phyloP scores from a whole-genome alignment of 371 early-diverging fungal species.

The Mucor velutinosus region DNA sequence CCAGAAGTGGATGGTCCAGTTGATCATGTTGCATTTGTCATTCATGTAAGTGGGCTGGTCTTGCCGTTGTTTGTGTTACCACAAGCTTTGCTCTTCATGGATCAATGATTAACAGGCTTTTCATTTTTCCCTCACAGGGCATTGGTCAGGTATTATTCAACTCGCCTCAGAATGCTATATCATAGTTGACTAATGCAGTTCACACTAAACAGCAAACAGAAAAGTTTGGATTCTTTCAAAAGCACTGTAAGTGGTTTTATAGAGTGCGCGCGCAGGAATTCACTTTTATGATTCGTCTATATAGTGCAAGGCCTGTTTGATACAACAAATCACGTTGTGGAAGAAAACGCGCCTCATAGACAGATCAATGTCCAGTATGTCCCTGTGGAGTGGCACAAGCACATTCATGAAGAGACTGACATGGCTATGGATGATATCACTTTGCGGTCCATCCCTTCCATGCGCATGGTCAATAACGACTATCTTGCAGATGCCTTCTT shows the following conservation, averaged over 20 bases:
- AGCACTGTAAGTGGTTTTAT: slow-evolving; percentile 36
- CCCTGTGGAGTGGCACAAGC: slow-evolving; percentile 56
- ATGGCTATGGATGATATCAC: slow-evolving; percentile 56
- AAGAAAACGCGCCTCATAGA: slow-evolving; percentile 51
- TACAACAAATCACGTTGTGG: slow-evolving; percentile 50
- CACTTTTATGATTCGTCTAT: background rate
- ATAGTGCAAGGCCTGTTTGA: slow-evolving; percentile 52
- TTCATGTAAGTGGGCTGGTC: slow-evolving; percentile 45
- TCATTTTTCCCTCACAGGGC: slow-evolving; percentile 35
- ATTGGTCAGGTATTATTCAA: slow-evolving; percentile 59
- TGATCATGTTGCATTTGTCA: slow-evolving; percentile 56
- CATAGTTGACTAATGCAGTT: background rate
- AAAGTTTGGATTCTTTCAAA: slow-evolving; percentile 56
- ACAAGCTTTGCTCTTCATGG: background rate
- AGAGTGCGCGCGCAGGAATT: background rate
- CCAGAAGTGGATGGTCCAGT: slow-evolving; percentile 29
- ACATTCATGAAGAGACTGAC: slow-evolving; percentile 60
- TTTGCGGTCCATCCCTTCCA: slow-evolving; percentile 65
- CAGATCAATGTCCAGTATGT: slow-evolving; percentile 54
- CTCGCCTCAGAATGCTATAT: background rate
- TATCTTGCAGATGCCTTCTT: slow-evolving; percentile 69
- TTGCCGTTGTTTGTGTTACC: background rate
- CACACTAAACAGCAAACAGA: slow-evolving; percentile 50
- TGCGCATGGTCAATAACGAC: slow-evolving; percentile 69
- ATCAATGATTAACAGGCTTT: background rate